Conservation (phyloP, 1,139 yeast genomes). For the Geotrichum bryndzae region DNA sequence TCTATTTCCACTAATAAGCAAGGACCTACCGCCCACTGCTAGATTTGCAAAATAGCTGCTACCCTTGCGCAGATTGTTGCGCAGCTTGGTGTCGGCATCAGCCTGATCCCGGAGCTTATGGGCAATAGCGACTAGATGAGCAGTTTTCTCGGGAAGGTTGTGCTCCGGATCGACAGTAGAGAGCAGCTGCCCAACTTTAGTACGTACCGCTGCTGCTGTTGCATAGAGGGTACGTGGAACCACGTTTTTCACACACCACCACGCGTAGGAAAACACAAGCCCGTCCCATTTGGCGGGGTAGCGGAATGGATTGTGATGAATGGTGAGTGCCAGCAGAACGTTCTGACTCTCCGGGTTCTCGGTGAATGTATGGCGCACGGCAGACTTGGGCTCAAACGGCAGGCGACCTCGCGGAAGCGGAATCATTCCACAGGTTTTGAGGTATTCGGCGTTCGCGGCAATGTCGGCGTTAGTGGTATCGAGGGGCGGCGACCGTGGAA, state of each 20-base stretch:
- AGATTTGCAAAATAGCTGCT: background rate
- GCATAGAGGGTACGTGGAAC: background rate
- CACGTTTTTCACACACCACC: background rate
- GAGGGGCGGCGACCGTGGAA: background rate
- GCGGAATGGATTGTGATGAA: background rate
- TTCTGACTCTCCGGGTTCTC: background rate
- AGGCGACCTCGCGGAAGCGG: background rate
- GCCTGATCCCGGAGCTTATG: background rate
- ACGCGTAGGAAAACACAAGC: background rate
- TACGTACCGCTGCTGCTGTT: background rate
- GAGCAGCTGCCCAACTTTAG: background rate
- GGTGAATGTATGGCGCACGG: background rate
- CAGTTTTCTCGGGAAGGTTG: background rate
- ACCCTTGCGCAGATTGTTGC: background rate
- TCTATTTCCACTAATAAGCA: background rate
- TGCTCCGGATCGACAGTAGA: background rate
- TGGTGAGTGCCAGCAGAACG: background rate
- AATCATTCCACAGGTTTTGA: background rate
- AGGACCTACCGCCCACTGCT: background rate
- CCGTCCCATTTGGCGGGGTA: background rate
- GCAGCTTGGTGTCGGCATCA: background rate
- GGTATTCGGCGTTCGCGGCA: background rate
- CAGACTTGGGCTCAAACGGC: background rate
- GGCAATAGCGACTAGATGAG: background rate
- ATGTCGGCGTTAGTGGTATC: background rate